Evolutionary conservation across 139 green algal species (phyloP), one percentile per base, ranked within the genome.

Genomic region (Yamagishiella unicocca): DNA sequence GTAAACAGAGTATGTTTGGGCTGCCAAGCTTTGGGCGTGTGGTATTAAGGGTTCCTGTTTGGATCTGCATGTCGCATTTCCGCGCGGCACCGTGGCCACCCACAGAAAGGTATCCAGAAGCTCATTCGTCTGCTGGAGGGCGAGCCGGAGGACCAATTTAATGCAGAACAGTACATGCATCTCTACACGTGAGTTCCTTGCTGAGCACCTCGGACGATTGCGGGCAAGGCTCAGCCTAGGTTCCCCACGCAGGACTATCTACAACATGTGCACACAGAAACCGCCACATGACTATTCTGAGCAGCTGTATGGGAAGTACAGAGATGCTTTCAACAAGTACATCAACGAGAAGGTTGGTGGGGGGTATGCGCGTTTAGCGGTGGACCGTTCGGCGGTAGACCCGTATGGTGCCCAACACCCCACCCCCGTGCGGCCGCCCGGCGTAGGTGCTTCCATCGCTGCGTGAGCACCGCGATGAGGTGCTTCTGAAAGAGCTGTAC

Each of bases 251-350:
- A 98, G 96, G 61, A 98, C 95, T 17, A 98, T 98, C 81, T 99
- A 99, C 94, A 98, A 99, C 91, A 99, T 99, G 98, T 99, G 98
- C 94, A 99, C 98, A 0, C 98, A 99, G 90, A 99, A 99, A 93
- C 96, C 97, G 7, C 98, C 98, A 0, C 93, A 99, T 70, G 98
- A 99, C 84, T 99, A 98, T 89, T 99, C 96, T 10, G 95, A 99
- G 91, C 93, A 97, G 92, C 95, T 99, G 46, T 99, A 99, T 85
- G 83, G 93, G 2, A 91, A 96, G 62, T 99, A 99, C 87, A 83
- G 93, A 27, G 92, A 98, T 24, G 93, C 95, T 2, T 99, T 99
- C 88, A 94, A 97, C 50, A 87, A 85, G n/a, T 99, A 99, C 95
- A 99, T 99, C 71, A 90, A 86, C 2, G 93, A 97, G 19, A 94